These are phyloP conservation scores for Handroanthus guayacan DNA, from an alignment of 257 asterid species.

Conservation along the genomic window DNA sequence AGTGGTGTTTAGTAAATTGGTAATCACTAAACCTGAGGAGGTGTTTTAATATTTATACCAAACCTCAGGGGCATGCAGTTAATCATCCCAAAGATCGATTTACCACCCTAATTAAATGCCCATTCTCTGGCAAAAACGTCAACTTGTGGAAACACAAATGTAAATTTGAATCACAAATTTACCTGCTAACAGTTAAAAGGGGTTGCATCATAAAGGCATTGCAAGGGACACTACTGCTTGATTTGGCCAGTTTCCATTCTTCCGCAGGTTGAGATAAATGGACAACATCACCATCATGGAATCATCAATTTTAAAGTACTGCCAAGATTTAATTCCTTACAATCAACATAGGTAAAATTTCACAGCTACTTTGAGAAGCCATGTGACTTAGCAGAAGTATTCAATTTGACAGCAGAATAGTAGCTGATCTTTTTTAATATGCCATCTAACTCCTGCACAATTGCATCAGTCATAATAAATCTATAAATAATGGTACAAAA, in stretches of 20 bases:
- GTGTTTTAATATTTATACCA: too few relatives aligned
- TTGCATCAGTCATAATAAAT: constrained; percentile 26
- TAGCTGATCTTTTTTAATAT: constrained; percentile 23
- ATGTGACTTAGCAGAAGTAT: constrained; percentile 41
- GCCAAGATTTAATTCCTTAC: background rate
- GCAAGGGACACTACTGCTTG: background rate
- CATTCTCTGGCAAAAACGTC: background rate
- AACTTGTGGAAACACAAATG: background rate
- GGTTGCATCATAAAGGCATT: background rate
- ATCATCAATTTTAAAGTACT: constrained; percentile 3
- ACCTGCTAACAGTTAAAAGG: background rate
- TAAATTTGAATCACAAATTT: background rate
- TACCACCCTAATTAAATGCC: constrained; percentile 4
- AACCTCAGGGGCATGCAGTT: background rate
- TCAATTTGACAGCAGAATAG: constrained; percentile 35
- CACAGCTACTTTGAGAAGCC: constrained; percentile 15
- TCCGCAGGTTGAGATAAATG: background rate
- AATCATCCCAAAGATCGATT: background rate
- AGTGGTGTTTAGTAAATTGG: too few relatives aligned
- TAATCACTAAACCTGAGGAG: too few relatives aligned
- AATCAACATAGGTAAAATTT: too few relatives aligned
- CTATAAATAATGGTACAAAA: constrained; percentile 20
- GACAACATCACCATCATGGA: background rate
- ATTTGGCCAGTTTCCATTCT: constrained; percentile 8
- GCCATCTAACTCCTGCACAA: constrained; percentile 35